A percentile compares a stretch with the other conserved stretches of the same genome.
Conservation (phyloP, 2,329 filamentous ascomycete species). For the Nigrospora sphaerica region DNA sequence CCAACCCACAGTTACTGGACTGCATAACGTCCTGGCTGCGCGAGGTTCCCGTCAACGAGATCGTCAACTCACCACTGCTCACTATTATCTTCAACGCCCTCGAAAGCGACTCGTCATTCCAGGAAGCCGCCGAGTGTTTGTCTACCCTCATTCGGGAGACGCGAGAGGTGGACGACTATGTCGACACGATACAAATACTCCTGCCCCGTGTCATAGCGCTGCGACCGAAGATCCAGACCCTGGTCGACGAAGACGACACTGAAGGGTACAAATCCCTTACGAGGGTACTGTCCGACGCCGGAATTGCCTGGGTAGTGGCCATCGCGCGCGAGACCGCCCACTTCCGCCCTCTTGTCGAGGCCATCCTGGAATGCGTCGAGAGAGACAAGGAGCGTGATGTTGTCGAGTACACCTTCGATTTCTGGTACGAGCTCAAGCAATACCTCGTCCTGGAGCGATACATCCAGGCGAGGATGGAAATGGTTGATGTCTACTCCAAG, state of each 20-base stretch:
- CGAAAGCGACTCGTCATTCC: slow-evolving; percentile 68
- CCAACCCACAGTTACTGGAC: slow-evolving; percentile 85
- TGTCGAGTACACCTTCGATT: slow-evolving; percentile 88
- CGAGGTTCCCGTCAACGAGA: slow-evolving; percentile 77
- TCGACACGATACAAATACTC: slow-evolving; percentile 72
- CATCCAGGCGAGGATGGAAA: slow-evolving; percentile 68
- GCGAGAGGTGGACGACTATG: slow-evolving; percentile 83
- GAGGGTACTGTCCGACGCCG: slow-evolving; percentile 85
- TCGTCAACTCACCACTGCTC: slow-evolving; percentile 81
- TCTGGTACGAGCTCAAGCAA: slow-evolving; percentile 98
- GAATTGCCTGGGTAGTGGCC: slow-evolving; percentile 87
- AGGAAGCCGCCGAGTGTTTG: slow-evolving; percentile 85
- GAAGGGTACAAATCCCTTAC: slow-evolving; percentile 86
- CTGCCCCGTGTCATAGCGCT: slow-evolving; percentile 76
- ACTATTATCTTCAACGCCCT: slow-evolving; percentile 74
- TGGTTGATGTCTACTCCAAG: slow-evolving; percentile 77
- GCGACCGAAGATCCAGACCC: slow-evolving; percentile 66
- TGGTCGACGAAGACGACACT: slow-evolving; percentile 72
- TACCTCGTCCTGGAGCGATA: slow-evolving; percentile 90
- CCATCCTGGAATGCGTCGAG: slow-evolving; percentile 84
- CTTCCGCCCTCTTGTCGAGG: slow-evolving; percentile 81
- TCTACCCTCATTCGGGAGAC: slow-evolving; percentile 91
- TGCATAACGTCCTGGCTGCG: slow-evolving; percentile 96
- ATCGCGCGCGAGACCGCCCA: slow-evolving; percentile 77
- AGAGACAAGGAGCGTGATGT: slow-evolving; percentile 85